Percentiles rank a stretch among this genome's conserved stretches.
Evolutionary conservation across 192 early-diverging fungal genomes (phyloP).

Genomic region (Gorgonomyces haynaldii): DNA sequence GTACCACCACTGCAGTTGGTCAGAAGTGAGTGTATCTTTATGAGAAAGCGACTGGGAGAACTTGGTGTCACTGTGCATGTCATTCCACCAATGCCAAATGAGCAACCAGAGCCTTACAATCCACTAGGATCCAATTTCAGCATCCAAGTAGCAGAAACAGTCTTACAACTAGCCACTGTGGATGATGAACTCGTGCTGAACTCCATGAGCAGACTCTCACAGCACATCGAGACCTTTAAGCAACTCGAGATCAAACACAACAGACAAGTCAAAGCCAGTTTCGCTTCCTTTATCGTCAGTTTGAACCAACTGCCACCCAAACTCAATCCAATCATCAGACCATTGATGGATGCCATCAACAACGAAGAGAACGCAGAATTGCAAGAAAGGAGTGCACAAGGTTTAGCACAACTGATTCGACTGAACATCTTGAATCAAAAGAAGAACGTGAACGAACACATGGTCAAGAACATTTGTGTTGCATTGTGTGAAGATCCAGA

Average conservation of each 20-base stretch:
- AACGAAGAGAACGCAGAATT: slow-evolving; percentile 40
- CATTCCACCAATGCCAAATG: slow-evolving; percentile 35
- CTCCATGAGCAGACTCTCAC: too few relatives aligned
- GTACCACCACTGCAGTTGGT: slow-evolving; percentile 48
- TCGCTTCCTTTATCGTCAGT: slow-evolving; percentile 71
- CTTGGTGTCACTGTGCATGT: slow-evolving; percentile 36
- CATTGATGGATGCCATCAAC: slow-evolving; percentile 80
- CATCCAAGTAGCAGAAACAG: slow-evolving; percentile 21
- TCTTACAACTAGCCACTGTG: too few relatives aligned
- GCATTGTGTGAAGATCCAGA: slow-evolving; percentile 74
- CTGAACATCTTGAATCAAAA: slow-evolving; percentile 40
- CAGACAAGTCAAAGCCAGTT: too few relatives aligned
- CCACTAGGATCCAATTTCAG: slow-evolving; percentile 32
- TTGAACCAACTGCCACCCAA: slow-evolving; percentile 67
- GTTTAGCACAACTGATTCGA: slow-evolving; percentile 43
- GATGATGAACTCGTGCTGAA: too few relatives aligned
- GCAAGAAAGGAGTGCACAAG: slow-evolving; percentile 42
- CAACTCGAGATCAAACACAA: too few relatives aligned
- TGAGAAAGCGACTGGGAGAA: slow-evolving; percentile 54
- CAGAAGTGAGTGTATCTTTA: slow-evolving; percentile 48
- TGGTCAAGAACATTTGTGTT: slow-evolving; percentile 75
- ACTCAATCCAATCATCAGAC: slow-evolving; percentile 71
- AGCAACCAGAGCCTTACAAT: slow-evolving; percentile 8
- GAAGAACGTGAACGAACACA: slow-evolving; percentile 57
- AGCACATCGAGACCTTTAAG: too few relatives aligned